phyloP scores from a whole-genome alignment of 1,284 basidiomycete genomes.

The Stygiomarasmius scandens region DNA sequence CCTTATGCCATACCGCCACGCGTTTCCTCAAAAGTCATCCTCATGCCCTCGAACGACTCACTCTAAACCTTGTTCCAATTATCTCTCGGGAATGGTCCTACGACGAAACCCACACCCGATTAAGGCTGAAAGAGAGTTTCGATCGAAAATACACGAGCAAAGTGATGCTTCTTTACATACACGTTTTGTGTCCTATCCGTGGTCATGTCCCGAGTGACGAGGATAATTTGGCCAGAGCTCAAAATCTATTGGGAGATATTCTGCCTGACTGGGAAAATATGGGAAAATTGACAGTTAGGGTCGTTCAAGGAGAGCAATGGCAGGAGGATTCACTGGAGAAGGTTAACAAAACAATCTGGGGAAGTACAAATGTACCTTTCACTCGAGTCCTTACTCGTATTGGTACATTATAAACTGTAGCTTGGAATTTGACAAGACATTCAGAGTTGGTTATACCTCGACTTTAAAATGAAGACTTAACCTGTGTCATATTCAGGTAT shows the following conservation, averaged over 20 bases:
- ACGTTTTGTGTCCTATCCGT: not conserved
- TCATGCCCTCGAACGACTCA: not conserved
- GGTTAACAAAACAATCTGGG: not conserved
- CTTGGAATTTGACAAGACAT: no score
- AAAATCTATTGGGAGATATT: not conserved
- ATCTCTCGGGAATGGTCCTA: not conserved
- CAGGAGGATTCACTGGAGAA: conserved; percentile 1
- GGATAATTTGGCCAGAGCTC: not conserved
- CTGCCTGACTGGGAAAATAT: conserved; percentile 1
- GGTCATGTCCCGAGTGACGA: not conserved
- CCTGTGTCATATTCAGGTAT: no score
- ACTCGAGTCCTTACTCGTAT: no score
- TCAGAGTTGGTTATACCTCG: no score
- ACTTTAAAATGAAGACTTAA: no score
- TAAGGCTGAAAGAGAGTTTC: not conserved
- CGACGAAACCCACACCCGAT: not conserved
- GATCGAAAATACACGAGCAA: not conserved
- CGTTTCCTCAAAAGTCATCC: not conserved
- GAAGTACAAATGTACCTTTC: not conserved
- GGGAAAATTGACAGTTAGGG: not conserved
- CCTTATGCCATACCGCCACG: not conserved
- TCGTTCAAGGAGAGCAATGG: not conserved
- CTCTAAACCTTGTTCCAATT: conserved; percentile 2
- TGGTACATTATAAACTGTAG: no score
- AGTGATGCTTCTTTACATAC: not conserved